A percentile compares a stretch with the other conserved stretches of the same genome.
Conservation (phyloP, 495 filamentous ascomycete species). For the Cetradonia linearis region DNA sequence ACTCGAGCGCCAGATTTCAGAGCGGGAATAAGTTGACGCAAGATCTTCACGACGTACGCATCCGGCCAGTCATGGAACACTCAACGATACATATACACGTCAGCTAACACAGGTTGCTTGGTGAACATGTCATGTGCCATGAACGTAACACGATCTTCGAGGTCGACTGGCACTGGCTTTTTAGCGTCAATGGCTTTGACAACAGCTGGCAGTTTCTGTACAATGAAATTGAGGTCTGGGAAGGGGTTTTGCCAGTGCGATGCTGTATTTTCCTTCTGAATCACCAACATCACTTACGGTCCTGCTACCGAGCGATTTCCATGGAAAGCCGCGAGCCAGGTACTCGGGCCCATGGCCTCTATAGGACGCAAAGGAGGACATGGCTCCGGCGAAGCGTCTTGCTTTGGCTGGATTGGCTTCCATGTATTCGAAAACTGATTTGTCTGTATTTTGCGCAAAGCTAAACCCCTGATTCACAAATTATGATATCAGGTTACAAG, state of each 20-base stretch:
- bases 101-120: conserved; percentile 37
- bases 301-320: conserved; percentile 33
- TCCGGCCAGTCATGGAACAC: conserved; percentile 42
- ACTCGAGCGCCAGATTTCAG: conserved; percentile 32
- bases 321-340: conserved; percentile 36
- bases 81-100: conserved; percentile 38
- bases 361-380: conserved; percentile 38
- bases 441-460: conserved; percentile 16
- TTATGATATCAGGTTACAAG: not conserved
- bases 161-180: conserved; percentile 27
- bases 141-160: conserved; percentile 35
- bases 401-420: conserved; percentile 36
- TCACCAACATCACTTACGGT: conserved; percentile 31
- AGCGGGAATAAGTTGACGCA: conserved; percentile 33
- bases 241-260: conserved; percentile 24
- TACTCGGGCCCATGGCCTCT: conserved; percentile 40
- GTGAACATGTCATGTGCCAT: conserved; percentile 43
- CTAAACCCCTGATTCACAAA: conserved; percentile 2
- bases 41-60: conserved; percentile 30
- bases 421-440: conserved; percentile 22
- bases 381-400: conserved; percentile 42
- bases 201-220: conserved; percentile 44
- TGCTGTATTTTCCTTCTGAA: conserved; percentile 25
- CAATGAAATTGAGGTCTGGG: conserved; percentile 33
- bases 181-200: conserved; percentile 16